Evolutionary conservation across 176 grass and related monocot species (phyloP).

Genomic region (Avena eriantha): DNA sequence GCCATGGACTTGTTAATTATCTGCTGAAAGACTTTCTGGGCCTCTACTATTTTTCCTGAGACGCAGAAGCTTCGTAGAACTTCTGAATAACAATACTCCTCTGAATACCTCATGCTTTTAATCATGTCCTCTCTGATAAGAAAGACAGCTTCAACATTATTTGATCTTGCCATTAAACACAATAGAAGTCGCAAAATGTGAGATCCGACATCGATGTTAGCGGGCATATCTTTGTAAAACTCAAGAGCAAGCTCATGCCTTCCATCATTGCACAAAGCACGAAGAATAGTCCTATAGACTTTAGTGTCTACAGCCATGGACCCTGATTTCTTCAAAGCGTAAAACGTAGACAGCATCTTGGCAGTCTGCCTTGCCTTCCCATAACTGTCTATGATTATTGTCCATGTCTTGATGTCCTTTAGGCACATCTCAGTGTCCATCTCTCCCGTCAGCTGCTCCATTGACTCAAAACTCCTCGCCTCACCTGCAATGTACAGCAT

Average conservation of each 20-base stretch:
- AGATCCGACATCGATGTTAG: conserved; percentile 47
- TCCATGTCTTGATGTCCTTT: conserved; percentile 79
- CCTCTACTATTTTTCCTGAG: conserved; percentile 60
- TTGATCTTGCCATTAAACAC: conserved; percentile 57
- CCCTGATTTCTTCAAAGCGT: conserved; percentile 65
- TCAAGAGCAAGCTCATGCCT: conserved; percentile 71
- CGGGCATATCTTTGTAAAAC: conserved; percentile 77
- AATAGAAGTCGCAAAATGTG: conserved; percentile 61
- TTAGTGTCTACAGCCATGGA: conserved; percentile 40
- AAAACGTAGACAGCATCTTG: conserved; percentile 62
- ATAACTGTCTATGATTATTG: conserved; percentile 59
- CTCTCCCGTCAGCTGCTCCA: conserved; percentile 62
- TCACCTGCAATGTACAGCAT: conserved; percentile 74
- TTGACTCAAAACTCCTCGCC: conserved; percentile 39
- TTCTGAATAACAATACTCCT: conserved; percentile 59
- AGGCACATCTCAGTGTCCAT: conserved; percentile 65
- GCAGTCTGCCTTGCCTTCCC: conserved; percentile 55
- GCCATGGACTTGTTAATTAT: conserved; percentile 64
- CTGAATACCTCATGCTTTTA: conserved; percentile 46
- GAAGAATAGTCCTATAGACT: conserved; percentile 60
- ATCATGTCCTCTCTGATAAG: conserved; percentile 68
- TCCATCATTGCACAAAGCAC: conserved; percentile 56
- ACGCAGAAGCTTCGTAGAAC: conserved; percentile 65
- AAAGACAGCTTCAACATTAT: conserved; percentile 51
- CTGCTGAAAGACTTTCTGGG: conserved; percentile 58